phyloP scores from a whole-genome alignment of 257 asterid genomes.

The Euphrasia confusa region DNA sequence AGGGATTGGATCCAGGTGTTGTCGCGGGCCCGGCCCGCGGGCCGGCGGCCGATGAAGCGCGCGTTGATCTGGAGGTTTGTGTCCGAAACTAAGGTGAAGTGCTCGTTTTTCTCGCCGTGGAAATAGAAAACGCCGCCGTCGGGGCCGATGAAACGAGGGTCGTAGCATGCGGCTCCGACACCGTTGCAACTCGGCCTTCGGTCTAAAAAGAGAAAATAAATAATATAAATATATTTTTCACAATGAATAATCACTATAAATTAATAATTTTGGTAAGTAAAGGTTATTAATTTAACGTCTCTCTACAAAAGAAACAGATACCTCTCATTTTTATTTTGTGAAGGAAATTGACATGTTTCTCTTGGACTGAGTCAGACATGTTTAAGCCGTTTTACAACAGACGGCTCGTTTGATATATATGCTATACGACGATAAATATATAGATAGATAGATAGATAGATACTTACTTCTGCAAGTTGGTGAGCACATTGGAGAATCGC shows the following conservation, averaged over 20 bases:
- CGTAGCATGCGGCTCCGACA: constrained; percentile 61
- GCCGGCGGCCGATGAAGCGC: constrained; percentile 59
- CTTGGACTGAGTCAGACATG: too few relatives aligned
- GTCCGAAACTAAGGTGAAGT: constrained; percentile 53
- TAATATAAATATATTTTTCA: too few relatives aligned
- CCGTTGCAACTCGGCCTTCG: constrained; percentile 54
- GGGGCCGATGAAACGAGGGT: constrained; percentile 66
- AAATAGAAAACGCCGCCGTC: constrained; percentile 68
- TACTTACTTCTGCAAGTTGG: constrained; percentile 51
- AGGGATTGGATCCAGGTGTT: constrained; percentile 66
- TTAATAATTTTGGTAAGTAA: too few relatives aligned
- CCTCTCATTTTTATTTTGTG: too few relatives aligned
- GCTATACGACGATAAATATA: too few relatives aligned
- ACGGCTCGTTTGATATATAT: too few relatives aligned
- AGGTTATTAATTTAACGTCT: too few relatives aligned
- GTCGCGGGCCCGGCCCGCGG: constrained; percentile 48
- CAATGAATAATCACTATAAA: too few relatives aligned
- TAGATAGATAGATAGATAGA: background rate
- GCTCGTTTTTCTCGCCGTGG: constrained; percentile 47
- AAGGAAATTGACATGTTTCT: too few relatives aligned
- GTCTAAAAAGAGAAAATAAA: constrained; percentile 24
- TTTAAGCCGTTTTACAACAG: too few relatives aligned
- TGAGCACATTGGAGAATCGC: constrained; percentile 50
- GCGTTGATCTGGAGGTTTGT: constrained; percentile 55
- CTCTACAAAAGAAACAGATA: too few relatives aligned